Percentiles rank a stretch among this genome's conserved stretches.
Conservation (phyloP, 2,329 filamentous ascomycete genomes). For the Colletotrichum nymphaeae region DNA sequence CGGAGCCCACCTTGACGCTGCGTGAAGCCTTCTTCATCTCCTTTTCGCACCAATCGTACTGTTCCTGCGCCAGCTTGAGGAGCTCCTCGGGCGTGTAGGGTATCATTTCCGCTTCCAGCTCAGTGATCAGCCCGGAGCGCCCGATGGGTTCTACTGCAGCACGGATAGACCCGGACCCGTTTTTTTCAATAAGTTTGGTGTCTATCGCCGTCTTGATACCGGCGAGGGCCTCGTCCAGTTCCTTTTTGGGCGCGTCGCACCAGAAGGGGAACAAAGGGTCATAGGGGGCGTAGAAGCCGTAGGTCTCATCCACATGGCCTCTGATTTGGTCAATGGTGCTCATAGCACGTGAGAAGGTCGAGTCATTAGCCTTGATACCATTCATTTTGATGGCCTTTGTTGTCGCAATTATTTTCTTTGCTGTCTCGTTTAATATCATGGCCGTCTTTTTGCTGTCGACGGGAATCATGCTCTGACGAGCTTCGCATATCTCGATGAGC, state of each 20-base stretch:
- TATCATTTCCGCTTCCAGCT: conserved; percentile 68
- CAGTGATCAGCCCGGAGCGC: conserved; percentile 59
- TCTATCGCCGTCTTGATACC: conserved; percentile 51
- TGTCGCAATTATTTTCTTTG: conserved; percentile 46
- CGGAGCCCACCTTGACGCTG: conserved; percentile 46
- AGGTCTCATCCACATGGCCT: conserved; percentile 57
- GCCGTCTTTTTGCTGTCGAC: conserved; percentile 57
- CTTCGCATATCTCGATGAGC: conserved; percentile 59
- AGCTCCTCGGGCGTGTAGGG: conserved; percentile 69
- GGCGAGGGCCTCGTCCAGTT: conserved; percentile 50
- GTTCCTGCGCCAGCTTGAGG: conserved; percentile 59
- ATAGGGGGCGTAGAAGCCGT: conserved; percentile 64
- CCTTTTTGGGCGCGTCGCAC: conserved; percentile 57
- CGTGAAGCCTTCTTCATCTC: conserved; percentile 64
- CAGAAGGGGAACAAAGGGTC: conserved; percentile 70
- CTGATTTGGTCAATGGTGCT: conserved; percentile 55
- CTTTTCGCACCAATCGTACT: conserved; percentile 66
- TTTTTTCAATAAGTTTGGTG: conserved; percentile 44
- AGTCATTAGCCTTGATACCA: conserved; percentile 39
- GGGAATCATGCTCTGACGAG: conserved; percentile 55
- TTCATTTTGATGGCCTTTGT: conserved; percentile 47
- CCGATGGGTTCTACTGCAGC: conserved; percentile 65
- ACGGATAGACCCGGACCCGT: conserved; percentile 21
- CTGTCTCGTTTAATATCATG: conserved; percentile 50
- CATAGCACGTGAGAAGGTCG: conserved; percentile 39